Percentiles rank a stretch among this genome's conserved stretches.
Conservation (phyloP, 371 early-diverging fungal species). For the Choanephora cucurbitarum region DNA sequence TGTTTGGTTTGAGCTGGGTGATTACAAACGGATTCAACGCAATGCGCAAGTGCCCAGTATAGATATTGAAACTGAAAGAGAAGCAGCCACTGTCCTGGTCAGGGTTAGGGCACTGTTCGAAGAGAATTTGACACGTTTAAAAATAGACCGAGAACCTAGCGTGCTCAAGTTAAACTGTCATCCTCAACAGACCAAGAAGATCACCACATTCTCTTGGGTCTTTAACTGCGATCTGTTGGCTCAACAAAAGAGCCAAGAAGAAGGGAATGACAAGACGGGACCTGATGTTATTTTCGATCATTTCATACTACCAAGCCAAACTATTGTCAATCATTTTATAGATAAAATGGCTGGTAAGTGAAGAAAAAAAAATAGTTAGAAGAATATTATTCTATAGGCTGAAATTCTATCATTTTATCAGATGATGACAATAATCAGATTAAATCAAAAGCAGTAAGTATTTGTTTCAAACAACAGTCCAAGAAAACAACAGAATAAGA, state of each 20-base stretch:
- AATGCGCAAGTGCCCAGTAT: constrained; percentile 8
- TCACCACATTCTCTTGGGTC: constrained; percentile 12
- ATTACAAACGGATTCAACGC: constrained; percentile 9
- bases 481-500: neutral
- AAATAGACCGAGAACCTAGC: neutral
- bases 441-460: constrained; percentile 10
- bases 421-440: constrained; percentile 3
- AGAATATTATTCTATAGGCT: no score
- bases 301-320: constrained; percentile 16
- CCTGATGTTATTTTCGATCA: constrained; percentile 15
- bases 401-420: no score
- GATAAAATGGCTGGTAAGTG: constrained; percentile 10
- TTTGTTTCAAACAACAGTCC: no score
- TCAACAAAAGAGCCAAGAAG: constrained; percentile 1
- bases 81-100: neutral
- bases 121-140: constrained; percentile 1
- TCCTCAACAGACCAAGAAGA: neutral
- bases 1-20: constrained; percentile 25
- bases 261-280: constrained; percentile 1
- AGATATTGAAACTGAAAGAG: constrained; percentile 16
- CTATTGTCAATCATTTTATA: constrained; percentile 14
- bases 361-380: neutral
- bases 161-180: neutral
- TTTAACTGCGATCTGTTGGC: constrained; percentile 17
- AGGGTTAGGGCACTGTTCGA: neutral